phyloP scores from a whole-genome alignment of 2,329 filamentous ascomycete species.

The Dothistroma pini region DNA sequence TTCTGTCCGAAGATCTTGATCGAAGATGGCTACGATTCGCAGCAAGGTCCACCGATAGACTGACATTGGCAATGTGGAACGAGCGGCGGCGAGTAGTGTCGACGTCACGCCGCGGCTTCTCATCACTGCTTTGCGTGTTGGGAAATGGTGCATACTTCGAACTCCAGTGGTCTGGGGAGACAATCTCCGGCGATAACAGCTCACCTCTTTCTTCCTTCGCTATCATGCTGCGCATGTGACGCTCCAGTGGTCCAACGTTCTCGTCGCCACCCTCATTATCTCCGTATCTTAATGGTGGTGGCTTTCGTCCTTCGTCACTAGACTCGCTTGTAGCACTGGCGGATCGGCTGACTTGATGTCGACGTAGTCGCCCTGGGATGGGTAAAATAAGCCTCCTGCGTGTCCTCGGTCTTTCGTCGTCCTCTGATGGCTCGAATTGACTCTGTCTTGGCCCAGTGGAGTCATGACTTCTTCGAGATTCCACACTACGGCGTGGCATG shows the following conservation, averaged over 20 bases:
- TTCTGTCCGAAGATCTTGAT: slow-evolving; percentile 24
- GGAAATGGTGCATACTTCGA: slow-evolving; percentile 27
- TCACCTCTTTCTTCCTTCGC: slow-evolving; percentile 41
- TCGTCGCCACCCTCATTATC: slow-evolving; percentile 33
- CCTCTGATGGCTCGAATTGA: slow-evolving; percentile 16
- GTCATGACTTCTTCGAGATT: slow-evolving; percentile 14
- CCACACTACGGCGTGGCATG: slow-evolving; percentile 23
- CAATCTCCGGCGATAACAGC: slow-evolving; percentile 35
- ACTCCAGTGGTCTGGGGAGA: slow-evolving; percentile 43
- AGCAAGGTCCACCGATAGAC: slow-evolving; percentile 21
- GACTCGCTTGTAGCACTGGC: slow-evolving; percentile 28
- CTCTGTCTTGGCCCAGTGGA: slow-evolving; percentile 8
- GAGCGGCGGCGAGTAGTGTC: slow-evolving; percentile 9
- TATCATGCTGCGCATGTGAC: slow-evolving; percentile 44
- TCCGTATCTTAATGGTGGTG: slow-evolving; percentile 45
- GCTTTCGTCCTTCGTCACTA: slow-evolving; percentile 41
- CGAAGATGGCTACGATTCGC: slow-evolving; percentile 11
- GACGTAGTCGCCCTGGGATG: slow-evolving; percentile 24
- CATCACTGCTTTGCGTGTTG: slow-evolving; percentile 9
- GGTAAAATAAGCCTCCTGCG: slow-evolving; percentile 18
- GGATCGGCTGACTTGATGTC: slow-evolving; percentile 24
- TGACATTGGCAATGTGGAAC: slow-evolving; percentile 15
- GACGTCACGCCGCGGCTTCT: slow-evolving; percentile 1
- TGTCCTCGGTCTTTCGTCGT: slow-evolving; percentile 10
- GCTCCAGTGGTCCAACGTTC: slow-evolving; percentile 46